Percentiles rank a stretch among this genome's conserved stretches.
Conservation (phyloP, 306 rosid species). For the Casuarina cunninghamiana region DNA sequence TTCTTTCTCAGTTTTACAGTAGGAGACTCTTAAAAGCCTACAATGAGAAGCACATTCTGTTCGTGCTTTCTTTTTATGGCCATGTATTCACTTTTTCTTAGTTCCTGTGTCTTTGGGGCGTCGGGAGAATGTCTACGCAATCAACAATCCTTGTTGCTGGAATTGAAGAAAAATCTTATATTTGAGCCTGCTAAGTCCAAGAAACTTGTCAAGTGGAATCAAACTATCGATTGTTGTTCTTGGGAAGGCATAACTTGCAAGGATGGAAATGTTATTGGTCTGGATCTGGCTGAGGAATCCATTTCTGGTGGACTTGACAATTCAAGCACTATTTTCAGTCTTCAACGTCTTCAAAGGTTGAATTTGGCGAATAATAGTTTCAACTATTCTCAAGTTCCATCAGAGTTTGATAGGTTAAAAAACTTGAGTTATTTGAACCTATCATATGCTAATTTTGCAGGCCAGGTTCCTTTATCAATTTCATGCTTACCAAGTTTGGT, state of each 20-base stretch:
- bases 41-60: conserved; percentile 27
- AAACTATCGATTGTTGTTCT: background rate
- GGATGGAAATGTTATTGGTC: background rate
- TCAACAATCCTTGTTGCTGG: background rate
- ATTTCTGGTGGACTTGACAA: conserved; percentile 15
- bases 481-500: too few relatives aligned
- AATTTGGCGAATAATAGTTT: conserved; percentile 3
- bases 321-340: conserved; percentile 5
- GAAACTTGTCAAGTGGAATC: background rate
- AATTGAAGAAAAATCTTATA: background rate
- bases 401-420: background rate
- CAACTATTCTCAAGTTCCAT: background rate
- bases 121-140: background rate
- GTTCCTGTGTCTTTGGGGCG: background rate
- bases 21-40: too few relatives aligned
- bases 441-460: background rate
- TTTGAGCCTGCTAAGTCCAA: background rate
- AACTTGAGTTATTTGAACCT: background rate
- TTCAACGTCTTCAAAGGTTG: background rate
- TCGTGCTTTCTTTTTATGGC: conserved; percentile 2
- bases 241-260: conserved; percentile 16
- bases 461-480: background rate
- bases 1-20: too few relatives aligned
- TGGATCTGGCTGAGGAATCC: background rate
- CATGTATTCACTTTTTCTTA: background rate